A percentile compares a stretch with the other conserved stretches of the same genome.
phyloP scores from a whole-genome alignment of 2,329 filamentous ascomycete species.

The Fusarium metavorans region DNA sequence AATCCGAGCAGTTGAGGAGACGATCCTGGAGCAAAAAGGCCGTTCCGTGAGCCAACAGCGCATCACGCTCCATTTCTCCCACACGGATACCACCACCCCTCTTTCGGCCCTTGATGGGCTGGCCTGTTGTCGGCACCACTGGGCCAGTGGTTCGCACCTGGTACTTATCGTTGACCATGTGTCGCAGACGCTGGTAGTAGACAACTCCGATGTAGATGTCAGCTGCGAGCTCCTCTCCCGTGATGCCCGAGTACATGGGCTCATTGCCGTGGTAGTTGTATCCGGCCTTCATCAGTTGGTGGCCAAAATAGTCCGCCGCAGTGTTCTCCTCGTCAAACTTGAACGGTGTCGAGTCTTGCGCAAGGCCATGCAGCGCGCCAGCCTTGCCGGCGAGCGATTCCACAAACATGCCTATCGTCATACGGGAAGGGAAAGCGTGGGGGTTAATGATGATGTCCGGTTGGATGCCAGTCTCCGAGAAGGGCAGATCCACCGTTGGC shows the following conservation, averaged over 20 bases:
- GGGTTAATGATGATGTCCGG: constrained; percentile 99
- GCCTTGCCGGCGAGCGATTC: constrained; percentile 97
- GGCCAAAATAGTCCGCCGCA: constrained; percentile 93
- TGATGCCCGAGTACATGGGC: constrained; percentile 98
- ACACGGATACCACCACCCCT: constrained; percentile 98
- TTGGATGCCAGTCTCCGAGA: constrained; percentile 95
- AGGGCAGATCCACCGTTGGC: constrained; percentile 94
- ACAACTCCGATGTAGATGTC: constrained; percentile 98
- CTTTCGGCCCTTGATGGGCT: constrained; percentile 96
- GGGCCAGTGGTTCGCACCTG: constrained; percentile 97
- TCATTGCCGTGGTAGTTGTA: constrained; percentile 99
- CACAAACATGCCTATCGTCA: constrained; percentile 99
- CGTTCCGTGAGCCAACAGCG: constrained; percentile 92
- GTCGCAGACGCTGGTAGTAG: constrained; percentile 96
- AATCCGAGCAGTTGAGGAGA: constrained; percentile 96
- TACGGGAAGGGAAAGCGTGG: constrained; percentile 98
- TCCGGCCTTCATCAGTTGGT: constrained; percentile 93
- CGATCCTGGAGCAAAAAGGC: constrained; percentile 96
- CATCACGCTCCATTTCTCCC: constrained; percentile 98
- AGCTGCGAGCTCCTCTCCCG: constrained; percentile 90
- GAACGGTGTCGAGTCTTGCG: constrained; percentile 96
- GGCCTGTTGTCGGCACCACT: constrained; percentile 88
- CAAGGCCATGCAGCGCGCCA: constrained; percentile 92
- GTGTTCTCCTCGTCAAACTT: constrained; percentile 93
- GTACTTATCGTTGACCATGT: constrained; percentile 99